Evolutionary conservation across 768 basidiomycete genomes (phyloP).

Genomic region (Termitomyces sp.): DNA sequence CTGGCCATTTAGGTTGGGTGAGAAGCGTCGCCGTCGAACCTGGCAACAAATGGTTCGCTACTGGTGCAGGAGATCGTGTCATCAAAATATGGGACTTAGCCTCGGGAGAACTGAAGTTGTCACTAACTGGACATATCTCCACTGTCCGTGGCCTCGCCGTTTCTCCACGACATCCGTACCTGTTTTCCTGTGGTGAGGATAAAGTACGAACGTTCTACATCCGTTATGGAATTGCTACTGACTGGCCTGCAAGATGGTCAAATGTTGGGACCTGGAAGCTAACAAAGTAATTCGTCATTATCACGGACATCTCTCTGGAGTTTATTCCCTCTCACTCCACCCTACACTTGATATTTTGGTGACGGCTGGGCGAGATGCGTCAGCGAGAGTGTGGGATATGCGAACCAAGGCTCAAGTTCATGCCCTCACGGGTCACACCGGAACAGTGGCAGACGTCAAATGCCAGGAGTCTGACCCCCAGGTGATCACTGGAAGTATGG

Average conservation of each 20-base stretch:
- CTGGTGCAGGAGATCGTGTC: conserved; percentile 96
- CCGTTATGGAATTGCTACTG: background rate
- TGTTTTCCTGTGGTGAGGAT: conserved; percentile 97
- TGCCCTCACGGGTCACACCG: conserved; percentile 90
- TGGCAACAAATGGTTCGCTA: conserved; percentile 98
- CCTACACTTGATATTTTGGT: conserved; percentile 96
- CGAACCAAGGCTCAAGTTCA: conserved; percentile 95
- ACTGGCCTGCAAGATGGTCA: conserved; percentile 77
- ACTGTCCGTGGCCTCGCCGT: conserved; percentile 95
- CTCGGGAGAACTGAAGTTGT: conserved; percentile 95
- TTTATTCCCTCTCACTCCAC: conserved; percentile 91
- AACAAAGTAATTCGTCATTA: conserved; percentile 99
- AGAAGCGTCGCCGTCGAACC: conserved; percentile 95
- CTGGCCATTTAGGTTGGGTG: conserved; percentile 98
- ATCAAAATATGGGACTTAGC: conserved; percentile 99
- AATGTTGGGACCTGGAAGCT: conserved; percentile 98
- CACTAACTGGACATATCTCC: conserved; percentile 95
- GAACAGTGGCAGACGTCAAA: conserved; percentile 92
- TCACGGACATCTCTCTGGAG: conserved; percentile 96
- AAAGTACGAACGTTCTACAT: conserved; percentile 54
- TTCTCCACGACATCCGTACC: conserved; percentile 89
- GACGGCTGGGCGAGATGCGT: conserved; percentile 93
- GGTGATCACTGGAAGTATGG: conserved; percentile 98
- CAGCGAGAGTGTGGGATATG: conserved; percentile 99
- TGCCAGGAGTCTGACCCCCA: conserved; percentile 98